Conservation (phyloP, 129 eudicot genomes). For the Flaveria linearis region DNA sequence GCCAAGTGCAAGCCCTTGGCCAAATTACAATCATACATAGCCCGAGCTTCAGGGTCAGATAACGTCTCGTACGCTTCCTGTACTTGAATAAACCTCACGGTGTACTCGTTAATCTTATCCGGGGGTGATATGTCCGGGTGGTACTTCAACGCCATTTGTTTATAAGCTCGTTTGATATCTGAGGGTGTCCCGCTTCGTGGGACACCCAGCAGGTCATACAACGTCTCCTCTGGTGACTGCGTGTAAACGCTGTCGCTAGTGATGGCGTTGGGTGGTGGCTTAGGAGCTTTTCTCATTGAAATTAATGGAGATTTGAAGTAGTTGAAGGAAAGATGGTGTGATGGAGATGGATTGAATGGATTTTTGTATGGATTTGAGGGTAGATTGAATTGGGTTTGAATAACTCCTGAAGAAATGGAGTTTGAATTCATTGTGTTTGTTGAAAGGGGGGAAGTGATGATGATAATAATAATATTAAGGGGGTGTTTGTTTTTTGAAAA, state of each 20-base stretch:
- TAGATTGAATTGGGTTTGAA: slow-evolving; percentile 18
- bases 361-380: slow-evolving; percentile 16
- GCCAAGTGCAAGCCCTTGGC: slow-evolving; percentile 34
- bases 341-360: neutral
- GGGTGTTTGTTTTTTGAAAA: too few species aligned
- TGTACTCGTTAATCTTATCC: slow-evolving; percentile 35
- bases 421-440: slow-evolving; percentile 14
- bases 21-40: slow-evolving; percentile 46
- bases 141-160: slow-evolving; percentile 53
- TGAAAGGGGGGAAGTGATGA: neutral
- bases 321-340: neutral
- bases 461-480: neutral
- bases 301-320: slow-evolving; percentile 10
- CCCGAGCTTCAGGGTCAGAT: slow-evolving; percentile 54
- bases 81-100: slow-evolving; percentile 45
- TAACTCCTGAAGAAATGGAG: slow-evolving; percentile 3
- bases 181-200: slow-evolving; percentile 37
- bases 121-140: slow-evolving; percentile 64
- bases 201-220: slow-evolving; percentile 52
- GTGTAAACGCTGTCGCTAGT: neutral
- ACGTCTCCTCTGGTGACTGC: slow-evolving; percentile 18
- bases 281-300: slow-evolving; percentile 11
- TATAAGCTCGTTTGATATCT: slow-evolving; percentile 58
- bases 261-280: neutral
- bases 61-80: slow-evolving; percentile 62